Evolutionary conservation across 768 basidiomycete species (phyloP), one percentile per base, ranked within the genome.

Genomic region (Gymnopilus dilepis): DNA sequence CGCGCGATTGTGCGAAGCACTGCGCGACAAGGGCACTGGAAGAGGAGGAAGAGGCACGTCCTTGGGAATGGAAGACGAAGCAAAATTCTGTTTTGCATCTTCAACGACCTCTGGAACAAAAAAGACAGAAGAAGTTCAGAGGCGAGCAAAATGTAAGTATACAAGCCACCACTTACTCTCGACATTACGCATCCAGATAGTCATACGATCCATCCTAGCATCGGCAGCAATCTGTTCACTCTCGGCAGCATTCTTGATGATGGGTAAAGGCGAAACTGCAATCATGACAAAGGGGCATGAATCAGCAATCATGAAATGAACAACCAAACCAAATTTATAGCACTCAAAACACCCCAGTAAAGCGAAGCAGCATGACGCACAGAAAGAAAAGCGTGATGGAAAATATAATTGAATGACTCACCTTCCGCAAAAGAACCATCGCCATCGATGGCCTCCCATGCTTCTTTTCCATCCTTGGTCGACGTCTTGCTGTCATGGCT

Each of bases 151-250:
- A 60, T 21, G 31, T 30, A 53, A 28, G 48, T 42, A 26, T 40
- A 26, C 31, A 52, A 48, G 24, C 40, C 30, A 33, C 34, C 8
- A 84, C 91, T 70, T 72, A 93, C 92, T 89, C 75, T 94, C 92
- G 15, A 93, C 90, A 60, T 86, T 91, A 65, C 84, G 84, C 75
- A 92, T 89, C 93, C 93, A 94, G 55, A 89, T 76, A 1, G 86
- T 82, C 89, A 94, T 87, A 54, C 92, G 80, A 65, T 94, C 91
- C 60, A 70, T 74, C 51, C 78, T 75, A 37, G 79, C 81, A 63
- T 88, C 89, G 26, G 79, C 82, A 28, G 80, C 84, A 19, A 84
- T 66, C 40, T 77, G 81, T 61, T 86, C 84, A 65, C 77, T 84
- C 42, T 80, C 82, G 31, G 77, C 78, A 0, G 84, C 84, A 65